Evolutionary conservation across 805 yeast species (phyloP).

Genomic region (Ogataea neopini): DNA sequence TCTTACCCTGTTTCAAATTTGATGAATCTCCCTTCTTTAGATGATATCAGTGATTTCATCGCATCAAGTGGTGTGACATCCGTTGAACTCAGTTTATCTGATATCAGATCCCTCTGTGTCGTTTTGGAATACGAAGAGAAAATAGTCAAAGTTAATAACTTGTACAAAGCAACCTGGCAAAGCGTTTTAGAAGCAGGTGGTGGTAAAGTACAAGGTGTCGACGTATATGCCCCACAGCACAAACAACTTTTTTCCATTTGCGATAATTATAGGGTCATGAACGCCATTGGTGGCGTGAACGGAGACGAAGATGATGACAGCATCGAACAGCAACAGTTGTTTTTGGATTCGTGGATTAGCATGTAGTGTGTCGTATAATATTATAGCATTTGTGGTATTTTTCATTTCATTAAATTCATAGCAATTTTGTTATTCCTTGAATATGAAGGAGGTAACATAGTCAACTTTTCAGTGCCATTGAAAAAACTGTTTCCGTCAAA

Average conservation of each 20-base stretch:
- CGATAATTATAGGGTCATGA: slow-evolving; percentile 35
- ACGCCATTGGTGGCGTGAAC: slow-evolving; percentile 15
- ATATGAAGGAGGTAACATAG: slow-evolving; percentile 25
- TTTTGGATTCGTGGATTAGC: slow-evolving; percentile 35
- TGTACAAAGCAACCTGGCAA: slow-evolving; percentile 82
- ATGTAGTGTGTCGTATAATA: slow-evolving; percentile 14
- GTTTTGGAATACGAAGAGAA: slow-evolving; percentile 87
- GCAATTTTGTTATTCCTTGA: slow-evolving; percentile 1
- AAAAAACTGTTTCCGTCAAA: slow-evolving; percentile 7
- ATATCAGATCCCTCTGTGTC: slow-evolving; percentile 81
- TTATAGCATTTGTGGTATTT: not conserved
- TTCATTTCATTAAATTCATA: not conserved
- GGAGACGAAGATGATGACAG: slow-evolving; percentile 21
- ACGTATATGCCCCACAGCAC: slow-evolving; percentile 31
- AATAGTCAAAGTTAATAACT: slow-evolving; percentile 63
- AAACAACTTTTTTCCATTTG: slow-evolving; percentile 32
- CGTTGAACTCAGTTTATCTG: slow-evolving; percentile 72
- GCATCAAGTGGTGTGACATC: slow-evolving; percentile 70
- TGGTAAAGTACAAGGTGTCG: slow-evolving; percentile 34
- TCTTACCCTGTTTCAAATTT: slow-evolving; percentile 30
- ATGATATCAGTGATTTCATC: slow-evolving; percentile 75
- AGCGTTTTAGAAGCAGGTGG: slow-evolving; percentile 73
- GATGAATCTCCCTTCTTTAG: slow-evolving; percentile 65
- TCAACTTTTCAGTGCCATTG: slow-evolving; percentile 1
- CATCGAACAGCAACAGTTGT: slow-evolving; percentile 19